Conservation (phyloP, 2,329 filamentous ascomycete species). For the Gremmenia infestans region DNA sequence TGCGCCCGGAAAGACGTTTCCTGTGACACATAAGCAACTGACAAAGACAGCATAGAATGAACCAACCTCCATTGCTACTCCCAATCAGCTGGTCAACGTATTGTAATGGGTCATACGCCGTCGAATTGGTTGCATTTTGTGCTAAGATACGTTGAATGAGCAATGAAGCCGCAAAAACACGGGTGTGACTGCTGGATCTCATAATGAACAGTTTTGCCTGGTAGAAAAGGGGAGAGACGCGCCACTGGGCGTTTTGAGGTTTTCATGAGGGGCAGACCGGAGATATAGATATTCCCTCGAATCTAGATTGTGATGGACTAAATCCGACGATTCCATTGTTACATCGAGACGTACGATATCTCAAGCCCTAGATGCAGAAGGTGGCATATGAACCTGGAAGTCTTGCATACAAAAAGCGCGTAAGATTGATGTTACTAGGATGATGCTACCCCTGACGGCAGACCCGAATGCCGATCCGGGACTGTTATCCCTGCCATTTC, state of each 20-base stretch:
- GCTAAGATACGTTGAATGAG: slow-evolving; percentile 1
- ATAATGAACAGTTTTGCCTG: slow-evolving; percentile 6
- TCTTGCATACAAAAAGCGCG: neutral
- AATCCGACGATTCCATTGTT: slow-evolving; percentile 1
- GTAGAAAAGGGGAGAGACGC: neutral
- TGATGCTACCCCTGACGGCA: neutral
- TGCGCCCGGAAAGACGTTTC: slow-evolving; percentile 50
- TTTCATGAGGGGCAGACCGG: neutral
- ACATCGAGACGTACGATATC: neutral
- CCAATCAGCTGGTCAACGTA: slow-evolving; percentile 50
- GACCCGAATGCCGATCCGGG: neutral
- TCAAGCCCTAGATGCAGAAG: slow-evolving; percentile 13
- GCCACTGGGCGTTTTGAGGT: slow-evolving; percentile 7
- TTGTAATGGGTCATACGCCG: slow-evolving; percentile 33
- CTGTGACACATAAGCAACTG: neutral
- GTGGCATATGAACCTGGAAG: neutral
- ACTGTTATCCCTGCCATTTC: neutral
- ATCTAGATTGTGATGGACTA: slow-evolving; percentile 12
- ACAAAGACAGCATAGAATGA: neutral
- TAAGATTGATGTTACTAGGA: neutral
- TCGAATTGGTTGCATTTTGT: slow-evolving; percentile 16
- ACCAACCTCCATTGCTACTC: slow-evolving; percentile 45
- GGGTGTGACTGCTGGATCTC: slow-evolving; percentile 2
- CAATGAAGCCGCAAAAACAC: neutral
- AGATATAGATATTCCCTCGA: slow-evolving; percentile 9